Evolutionary conservation across 1,284 basidiomycete species (phyloP), one percentile per base, ranked within the genome.

Genomic region (Leccinum laetum): DNA sequence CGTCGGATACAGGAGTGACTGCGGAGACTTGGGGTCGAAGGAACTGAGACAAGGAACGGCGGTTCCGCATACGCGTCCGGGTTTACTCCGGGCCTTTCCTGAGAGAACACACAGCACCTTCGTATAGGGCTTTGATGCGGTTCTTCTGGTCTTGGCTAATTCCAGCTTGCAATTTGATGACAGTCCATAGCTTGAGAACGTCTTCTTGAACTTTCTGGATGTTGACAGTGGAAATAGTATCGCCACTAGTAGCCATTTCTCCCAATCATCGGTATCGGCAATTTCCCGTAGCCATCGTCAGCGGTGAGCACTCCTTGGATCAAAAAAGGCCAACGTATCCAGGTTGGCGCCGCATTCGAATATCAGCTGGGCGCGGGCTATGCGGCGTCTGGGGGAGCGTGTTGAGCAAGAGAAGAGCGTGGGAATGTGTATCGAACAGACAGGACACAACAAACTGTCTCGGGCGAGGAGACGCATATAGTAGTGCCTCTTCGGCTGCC

Each of bases 121-220:
- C 94, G 78, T 99, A 99, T 63, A 99, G 84, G 9, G 92, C 94
- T 78, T 97, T 98, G 86, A 99, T 98, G 64, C 96, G 94, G 67
- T 94, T 92, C 86, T 99, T 99, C 83, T 99, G 96, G 71, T 96
- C 94, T 72, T 96, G 91, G 73, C 92, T 97, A 78, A 99, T 98
- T 69, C 29, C 29, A 32, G 29, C 2, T 29, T 32, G 29, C 97
- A 71, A 99, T 98, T 80, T 99, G 97, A 74, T 96, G 93, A 32
- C 32, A 93, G 66, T 94, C 90, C 35, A 35, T 35, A 35, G 10
- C 32, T 68, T 98, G 68, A 95, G 84, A 62, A 99, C 95, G 72
- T 98, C 95, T 65, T 95, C 93, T 74, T 98, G 95, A 58, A 98
- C 95, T 81, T 98, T 98, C 81, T 98, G 93, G 69, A 98, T 93